phyloP scores from a whole-genome alignment of 345 rosid genomes.

The Eucalyptus melliodora region DNA sequence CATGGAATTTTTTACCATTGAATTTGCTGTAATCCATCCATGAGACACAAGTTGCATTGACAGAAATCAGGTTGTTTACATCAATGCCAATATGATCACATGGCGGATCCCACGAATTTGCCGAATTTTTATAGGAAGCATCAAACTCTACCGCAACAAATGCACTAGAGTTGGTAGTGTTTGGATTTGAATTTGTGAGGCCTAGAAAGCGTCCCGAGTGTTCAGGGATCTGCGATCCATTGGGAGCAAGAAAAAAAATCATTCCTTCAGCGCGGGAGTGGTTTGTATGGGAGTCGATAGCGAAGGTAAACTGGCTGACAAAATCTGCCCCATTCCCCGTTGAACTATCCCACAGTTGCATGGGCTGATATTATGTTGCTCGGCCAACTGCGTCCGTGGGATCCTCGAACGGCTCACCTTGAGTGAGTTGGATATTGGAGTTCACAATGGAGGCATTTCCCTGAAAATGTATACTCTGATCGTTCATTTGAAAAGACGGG shows the following conservation, averaged over 20 bases:
- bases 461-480: neutral
- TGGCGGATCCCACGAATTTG: neutral
- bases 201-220: neutral
- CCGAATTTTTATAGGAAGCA: neutral
- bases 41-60: neutral
- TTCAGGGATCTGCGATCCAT: neutral
- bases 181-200: neutral
- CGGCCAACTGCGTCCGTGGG: neutral
- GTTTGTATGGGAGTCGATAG: neutral
- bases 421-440: neutral
- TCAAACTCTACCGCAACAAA: neutral
- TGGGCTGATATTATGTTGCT: neutral
- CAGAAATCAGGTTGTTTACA: neutral
- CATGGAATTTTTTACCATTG: neutral
- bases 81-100: neutral
- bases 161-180: neutral
- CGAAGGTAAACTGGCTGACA: conserved; percentile 6
- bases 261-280: neutral
- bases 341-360: conserved; percentile 7
- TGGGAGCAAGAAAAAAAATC: neutral
- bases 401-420: neutral
- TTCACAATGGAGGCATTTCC: neutral
- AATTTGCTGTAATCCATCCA: neutral
- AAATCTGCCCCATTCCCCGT: neutral
- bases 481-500: neutral